Base-by-base conservation (phyloP, 768 basidiomycete species). In the Dentipellis fragilis region DNA sequence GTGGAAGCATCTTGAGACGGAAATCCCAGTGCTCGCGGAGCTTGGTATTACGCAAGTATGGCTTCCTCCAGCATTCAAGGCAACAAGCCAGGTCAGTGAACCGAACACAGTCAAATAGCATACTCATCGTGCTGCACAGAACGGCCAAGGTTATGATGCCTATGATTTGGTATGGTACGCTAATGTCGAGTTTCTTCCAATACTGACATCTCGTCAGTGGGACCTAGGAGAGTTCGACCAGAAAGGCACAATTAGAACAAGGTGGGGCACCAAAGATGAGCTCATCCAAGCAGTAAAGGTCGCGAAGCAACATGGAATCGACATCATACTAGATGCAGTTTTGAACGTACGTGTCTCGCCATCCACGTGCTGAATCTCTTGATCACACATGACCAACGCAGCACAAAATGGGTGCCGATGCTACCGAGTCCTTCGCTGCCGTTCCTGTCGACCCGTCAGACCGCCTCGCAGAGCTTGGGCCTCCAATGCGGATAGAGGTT, bases 251-350 rank as follows among this genome's bases (percentile, higher is more conserved):
- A 65, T 81, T 35, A 67, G 73, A 14, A 95, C 93, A 1, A 78
- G 91, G 57, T 97, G 93, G 92, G 93, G 93, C 21, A 85, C 87
- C 11, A 87, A 83, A 61, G 81, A 89, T 29, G 87, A 95, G 57
- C 78, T 93, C 23, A 64, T 92, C 1, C 63, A 72, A 10, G 89
- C 89, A 21, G 86, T 87, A 63, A 71, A 75, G 57, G 69, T 71
- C n/a, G 93, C 93, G 2, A 78, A 75, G 61, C 71, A 77, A 57
- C 77, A 81, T 60, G 83, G 84, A 5, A 78, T 97, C 16, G 83
- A 87, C 59, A 77, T 92, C 38, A 69, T 91, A 22, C 83, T 93
- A 49, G 93, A 95, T 62, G 91, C 91, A 1, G 89, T 97, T 3
- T 74, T 97, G 57, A 94, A 94, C 69, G 93, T 93, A 73, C 57